These are phyloP conservation scores for Ophiocordyceps camponoti-saundersi DNA, from an alignment of 2,329 filamentous ascomycete species.

Conservation along the genomic window DNA sequence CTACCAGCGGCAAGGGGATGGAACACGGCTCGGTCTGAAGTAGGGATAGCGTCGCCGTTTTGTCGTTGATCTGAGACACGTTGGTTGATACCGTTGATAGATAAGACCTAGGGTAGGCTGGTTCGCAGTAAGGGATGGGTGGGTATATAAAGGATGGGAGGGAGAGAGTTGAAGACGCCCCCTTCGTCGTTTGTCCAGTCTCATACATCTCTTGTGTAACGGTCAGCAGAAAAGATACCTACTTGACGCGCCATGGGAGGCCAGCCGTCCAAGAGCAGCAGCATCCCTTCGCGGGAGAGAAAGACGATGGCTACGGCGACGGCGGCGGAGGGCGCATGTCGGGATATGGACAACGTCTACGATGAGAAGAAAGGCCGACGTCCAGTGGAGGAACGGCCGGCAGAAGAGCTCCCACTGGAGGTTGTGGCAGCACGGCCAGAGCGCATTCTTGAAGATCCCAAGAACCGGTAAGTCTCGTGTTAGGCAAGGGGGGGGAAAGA, in stretches of 20 bases:
- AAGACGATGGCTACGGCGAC: conserved; percentile 26
- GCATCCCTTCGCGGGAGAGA: conserved; percentile 14
- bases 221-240: too few species aligned
- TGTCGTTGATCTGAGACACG: neutral
- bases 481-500: too few species aligned
- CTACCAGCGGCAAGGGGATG: neutral
- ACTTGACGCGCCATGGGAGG: conserved; percentile 20
- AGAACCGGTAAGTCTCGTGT: conserved; percentile 34
- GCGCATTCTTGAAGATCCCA: conserved; percentile 44
- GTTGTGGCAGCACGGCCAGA: conserved; percentile 42
- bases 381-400: conserved; percentile 8
- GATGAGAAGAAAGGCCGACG: conserved; percentile 8
- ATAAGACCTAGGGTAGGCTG: too few species aligned
- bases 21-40: neutral
- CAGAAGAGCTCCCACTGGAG: conserved; percentile 31
- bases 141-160: neutral
- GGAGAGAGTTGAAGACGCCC: neutral
- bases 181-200: neutral
- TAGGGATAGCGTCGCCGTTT: neutral
- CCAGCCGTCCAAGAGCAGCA: conserved; percentile 21
- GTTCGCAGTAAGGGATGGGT: neutral
- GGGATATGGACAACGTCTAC: conserved; percentile 20
- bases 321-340: conserved; percentile 11
- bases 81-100: too few species aligned
- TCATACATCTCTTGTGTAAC: neutral